Percentiles rank a stretch among this genome's conserved stretches.
Evolutionary conservation across 2,329 filamentous ascomycete genomes (phyloP).

Genomic region (Colletotrichum sojae): DNA sequence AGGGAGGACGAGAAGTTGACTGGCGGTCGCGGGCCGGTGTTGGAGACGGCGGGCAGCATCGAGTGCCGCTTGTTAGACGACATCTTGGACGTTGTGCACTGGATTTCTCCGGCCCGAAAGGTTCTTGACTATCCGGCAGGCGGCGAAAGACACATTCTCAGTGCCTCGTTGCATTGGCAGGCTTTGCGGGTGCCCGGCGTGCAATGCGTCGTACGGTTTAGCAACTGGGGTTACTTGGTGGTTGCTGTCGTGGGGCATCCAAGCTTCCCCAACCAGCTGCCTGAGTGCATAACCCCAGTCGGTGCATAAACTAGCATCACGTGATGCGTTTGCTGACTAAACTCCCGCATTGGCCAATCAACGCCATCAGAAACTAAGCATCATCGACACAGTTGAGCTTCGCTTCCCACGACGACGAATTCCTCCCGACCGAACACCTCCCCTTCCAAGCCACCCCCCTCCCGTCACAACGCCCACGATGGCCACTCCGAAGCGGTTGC

Average conservation of each 20-base stretch:
- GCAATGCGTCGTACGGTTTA: neutral
- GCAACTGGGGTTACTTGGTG: conserved; percentile 4
- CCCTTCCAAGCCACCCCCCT: conserved; percentile 44
- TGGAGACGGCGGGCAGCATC: conserved; percentile 66
- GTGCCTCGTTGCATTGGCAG: neutral
- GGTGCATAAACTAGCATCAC: neutral
- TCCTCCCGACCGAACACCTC: conserved; percentile 49
- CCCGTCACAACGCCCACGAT: conserved; percentile 50
- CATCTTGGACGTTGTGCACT: conserved; percentile 46
- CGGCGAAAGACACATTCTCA: conserved; percentile 26
- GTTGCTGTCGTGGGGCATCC: conserved; percentile 23
- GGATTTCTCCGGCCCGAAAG: conserved; percentile 36
- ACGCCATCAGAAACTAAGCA: conserved; percentile 38
- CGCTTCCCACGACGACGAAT: conserved; percentile 36
- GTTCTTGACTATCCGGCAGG: conserved; percentile 1
- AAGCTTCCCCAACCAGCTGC: conserved; percentile 8
- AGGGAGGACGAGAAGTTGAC: conserved; percentile 73
- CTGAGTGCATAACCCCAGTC: conserved; percentile 37
- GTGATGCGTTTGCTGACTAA: conserved; percentile 45
- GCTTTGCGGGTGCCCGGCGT: neutral
- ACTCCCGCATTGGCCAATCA: conserved; percentile 59
- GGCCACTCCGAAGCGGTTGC: conserved; percentile 58
- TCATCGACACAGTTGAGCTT: conserved; percentile 39
- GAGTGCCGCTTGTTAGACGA: conserved; percentile 69
- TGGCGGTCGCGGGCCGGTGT: conserved; percentile 71